Conservation (phyloP, 2,329 filamentous ascomycete species). For the Stagonosporopsis vannaccii region DNA sequence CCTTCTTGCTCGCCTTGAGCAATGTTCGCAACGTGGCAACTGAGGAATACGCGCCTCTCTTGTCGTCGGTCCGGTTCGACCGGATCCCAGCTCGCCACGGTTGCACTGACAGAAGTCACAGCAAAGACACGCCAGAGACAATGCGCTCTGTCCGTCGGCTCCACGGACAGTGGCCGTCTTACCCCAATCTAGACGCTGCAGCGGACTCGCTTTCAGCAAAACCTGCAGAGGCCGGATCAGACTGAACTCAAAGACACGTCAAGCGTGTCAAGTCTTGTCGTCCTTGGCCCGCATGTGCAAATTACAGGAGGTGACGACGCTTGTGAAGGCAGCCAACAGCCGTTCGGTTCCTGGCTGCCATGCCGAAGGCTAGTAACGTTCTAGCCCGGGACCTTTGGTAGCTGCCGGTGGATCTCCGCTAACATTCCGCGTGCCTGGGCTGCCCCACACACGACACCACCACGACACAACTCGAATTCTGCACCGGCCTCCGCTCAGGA, state of each 20-base stretch:
- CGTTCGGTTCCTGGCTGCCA: conserved; percentile 9
- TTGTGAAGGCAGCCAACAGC: conserved; percentile 18
- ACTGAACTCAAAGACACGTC: conserved; percentile 2
- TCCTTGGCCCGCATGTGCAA: conserved; percentile 18
- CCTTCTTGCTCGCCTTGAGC: conserved; percentile 15
- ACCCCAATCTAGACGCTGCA: conserved; percentile 11
- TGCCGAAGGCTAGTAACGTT: conserved; percentile 7
- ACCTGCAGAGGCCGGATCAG: conserved; percentile 16
- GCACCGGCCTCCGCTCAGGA: conserved; percentile 9
- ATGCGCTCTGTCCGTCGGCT: conserved; percentile 6
- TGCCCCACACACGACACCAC: conserved; percentile 11
- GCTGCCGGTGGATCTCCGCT: conserved; percentile 17
- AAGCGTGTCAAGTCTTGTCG: conserved; percentile 11
- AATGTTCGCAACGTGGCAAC: conserved; percentile 14
- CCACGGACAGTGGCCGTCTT: conserved; percentile 8
- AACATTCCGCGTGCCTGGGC: conserved; percentile 10
- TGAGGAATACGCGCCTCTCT: conserved; percentile 4
- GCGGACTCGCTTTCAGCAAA: conserved; percentile 4
- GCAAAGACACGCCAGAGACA: conserved; percentile 12
- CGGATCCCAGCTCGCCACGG: conserved; percentile 3
- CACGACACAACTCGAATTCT: conserved; percentile 15
- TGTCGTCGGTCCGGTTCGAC: conserved; percentile 7
- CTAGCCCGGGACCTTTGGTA: conserved; percentile 7
- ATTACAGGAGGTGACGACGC: conserved; percentile 22
- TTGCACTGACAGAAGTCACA: conserved; percentile 18